Percentiles rank a stretch among this genome's conserved stretches.
phyloP scores from a whole-genome alignment of 768 basidiomycete species.

The Xerocomus spinulosus region DNA sequence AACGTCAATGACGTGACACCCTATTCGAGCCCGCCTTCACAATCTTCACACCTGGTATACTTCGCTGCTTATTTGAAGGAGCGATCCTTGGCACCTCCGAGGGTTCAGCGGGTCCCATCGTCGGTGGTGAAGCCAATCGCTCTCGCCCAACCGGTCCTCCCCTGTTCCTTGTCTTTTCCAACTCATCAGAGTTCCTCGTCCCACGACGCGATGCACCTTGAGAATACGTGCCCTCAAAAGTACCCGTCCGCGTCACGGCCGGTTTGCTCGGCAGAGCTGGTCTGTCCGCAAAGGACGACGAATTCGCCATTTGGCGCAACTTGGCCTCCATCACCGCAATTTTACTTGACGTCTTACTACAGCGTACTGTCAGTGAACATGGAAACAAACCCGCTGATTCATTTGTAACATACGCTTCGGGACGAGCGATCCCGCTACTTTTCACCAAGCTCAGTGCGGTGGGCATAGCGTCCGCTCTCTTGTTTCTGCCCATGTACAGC shows the following conservation, averaged over 20 bases:
- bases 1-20: conserved; percentile 9
- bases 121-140: background rate
- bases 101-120: conserved; percentile 7
- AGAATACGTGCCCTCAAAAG: background rate
- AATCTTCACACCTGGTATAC: conserved; percentile 33
- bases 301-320: conserved; percentile 66
- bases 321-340: conserved; percentile 98
- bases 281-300: conserved; percentile 17
- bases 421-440: conserved; percentile 48
- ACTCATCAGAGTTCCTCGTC: background rate
- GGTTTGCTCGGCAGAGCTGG: conserved; percentile 25
- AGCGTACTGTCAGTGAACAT: conserved; percentile 6
- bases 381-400: background rate
- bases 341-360: conserved; percentile 70
- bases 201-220: conserved; percentile 1
- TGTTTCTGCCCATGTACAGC: conserved; percentile 34
- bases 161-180: conserved; percentile 2
- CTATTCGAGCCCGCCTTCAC: conserved; percentile 20
- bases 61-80: conserved; percentile 22
- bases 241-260: background rate
- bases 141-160: background rate
- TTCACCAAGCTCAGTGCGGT: conserved; percentile 90
- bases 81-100: conserved; percentile 7
- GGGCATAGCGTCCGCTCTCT: conserved; percentile 59
- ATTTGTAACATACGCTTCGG: conserved; percentile 39